Evolutionary conservation across 768 basidiomycete genomes (phyloP).

Genomic region (Galerina sulciceps): DNA sequence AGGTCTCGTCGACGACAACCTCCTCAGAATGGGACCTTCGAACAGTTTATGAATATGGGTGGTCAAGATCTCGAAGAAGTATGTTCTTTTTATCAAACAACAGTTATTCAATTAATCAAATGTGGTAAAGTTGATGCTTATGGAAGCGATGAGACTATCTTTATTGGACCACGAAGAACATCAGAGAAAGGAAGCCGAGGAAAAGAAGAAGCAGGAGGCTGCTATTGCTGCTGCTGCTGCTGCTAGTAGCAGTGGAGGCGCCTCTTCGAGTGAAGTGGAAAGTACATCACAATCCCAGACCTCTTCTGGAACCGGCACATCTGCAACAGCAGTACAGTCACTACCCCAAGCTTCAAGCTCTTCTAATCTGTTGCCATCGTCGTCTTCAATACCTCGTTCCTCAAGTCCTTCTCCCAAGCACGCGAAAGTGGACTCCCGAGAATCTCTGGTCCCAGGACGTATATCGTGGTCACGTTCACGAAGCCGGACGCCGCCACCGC

Average conservation of each 20-base stretch:
- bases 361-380: conserved; percentile 31
- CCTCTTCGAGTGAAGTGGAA: conserved; percentile 21
- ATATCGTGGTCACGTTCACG: conserved; percentile 39
- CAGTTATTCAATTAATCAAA: conserved; percentile 2
- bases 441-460: conserved; percentile 25
- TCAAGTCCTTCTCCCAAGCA: conserved; percentile 21
- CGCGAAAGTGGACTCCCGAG: conserved; percentile 24
- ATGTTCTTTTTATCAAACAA: conserved; percentile 26
- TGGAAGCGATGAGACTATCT: conserved; percentile 98
- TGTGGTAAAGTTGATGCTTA: conserved; percentile 85
- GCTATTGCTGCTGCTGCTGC: conserved; percentile 39
- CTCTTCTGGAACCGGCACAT: conserved; percentile 34
- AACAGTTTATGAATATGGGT: conserved; percentile 73
- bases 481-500: conserved; percentile 41
- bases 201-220: conserved; percentile 60
- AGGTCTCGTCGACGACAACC: conserved; percentile 63
- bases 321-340: conserved; percentile 32
- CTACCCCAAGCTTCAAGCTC: conserved; percentile 29
- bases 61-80: conserved; percentile 96
- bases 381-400: conserved; percentile 20
- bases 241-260: conserved; percentile 6
- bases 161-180: conserved; percentile 95
- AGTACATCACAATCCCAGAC: conserved; percentile 25
- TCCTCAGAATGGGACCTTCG: conserved; percentile 59
- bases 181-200: conserved; percentile 75